A percentile compares a stretch with the other conserved stretches of the same genome.
Conservation (phyloP, 495 filamentous ascomycete species). For the Bacidia gigantensis region DNA sequence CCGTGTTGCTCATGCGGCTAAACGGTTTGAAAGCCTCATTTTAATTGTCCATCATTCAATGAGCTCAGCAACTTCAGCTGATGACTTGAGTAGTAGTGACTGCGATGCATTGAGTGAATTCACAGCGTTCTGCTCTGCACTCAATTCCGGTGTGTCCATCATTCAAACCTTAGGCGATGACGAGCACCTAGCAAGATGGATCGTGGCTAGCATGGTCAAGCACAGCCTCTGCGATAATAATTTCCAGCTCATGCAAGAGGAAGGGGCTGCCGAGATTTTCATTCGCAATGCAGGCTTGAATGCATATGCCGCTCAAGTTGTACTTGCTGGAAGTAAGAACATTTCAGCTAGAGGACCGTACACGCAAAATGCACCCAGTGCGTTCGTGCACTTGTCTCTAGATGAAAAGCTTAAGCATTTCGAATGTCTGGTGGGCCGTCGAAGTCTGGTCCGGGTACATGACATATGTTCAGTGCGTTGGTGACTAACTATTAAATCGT, state of each 20-base stretch:
- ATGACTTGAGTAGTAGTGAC: conserved; percentile 29
- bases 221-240: conserved; percentile 6
- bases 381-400: conserved; percentile 42
- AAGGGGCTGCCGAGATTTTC: conserved; percentile 63
- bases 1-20: conserved; percentile 39
- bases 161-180: conserved; percentile 45
- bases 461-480: conserved; percentile 14
- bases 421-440: conserved; percentile 19
- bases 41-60: conserved; percentile 47
- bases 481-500: conserved; percentile 3
- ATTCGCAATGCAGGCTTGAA: conserved; percentile 64
- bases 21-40: conserved; percentile 55
- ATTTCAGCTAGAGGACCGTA: conserved; percentile 4
- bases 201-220: conserved; percentile 33
- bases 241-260: conserved; percentile 17
- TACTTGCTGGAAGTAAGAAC: conserved; percentile 39
- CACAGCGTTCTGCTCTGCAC: conserved; percentile 31
- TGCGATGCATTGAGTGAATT: conserved; percentile 40
- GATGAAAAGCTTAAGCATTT: conserved; percentile 28
- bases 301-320: conserved; percentile 61
- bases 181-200: conserved; percentile 43
- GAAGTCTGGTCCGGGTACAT: conserved; percentile 13
- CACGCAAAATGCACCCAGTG: conserved; percentile 22
- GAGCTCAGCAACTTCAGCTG: conserved; percentile 24
- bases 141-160: conserved; percentile 31